phyloP scores from a whole-genome alignment of 257 asterid genomes.

The Solanum sitiens region DNA sequence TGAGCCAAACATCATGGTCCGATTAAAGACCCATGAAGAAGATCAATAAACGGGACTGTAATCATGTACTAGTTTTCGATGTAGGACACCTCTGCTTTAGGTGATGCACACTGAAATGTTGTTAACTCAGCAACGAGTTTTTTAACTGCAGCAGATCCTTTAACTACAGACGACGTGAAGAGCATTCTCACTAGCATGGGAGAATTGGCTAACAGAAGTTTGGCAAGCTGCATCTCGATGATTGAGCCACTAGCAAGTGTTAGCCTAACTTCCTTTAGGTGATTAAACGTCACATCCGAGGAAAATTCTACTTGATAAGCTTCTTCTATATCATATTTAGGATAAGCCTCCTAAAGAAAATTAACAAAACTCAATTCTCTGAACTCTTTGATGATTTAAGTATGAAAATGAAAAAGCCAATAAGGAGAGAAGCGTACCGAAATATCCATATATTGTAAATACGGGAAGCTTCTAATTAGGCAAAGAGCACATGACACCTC shows the following conservation, averaged over 20 bases:
- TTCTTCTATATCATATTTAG: neutral
- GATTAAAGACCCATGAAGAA: neutral
- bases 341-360: neutral
- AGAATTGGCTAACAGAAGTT: neutral
- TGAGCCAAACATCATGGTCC: neutral
- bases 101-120: neutral
- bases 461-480: neutral
- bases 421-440: neutral
- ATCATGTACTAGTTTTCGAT: neutral
- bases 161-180: neutral
- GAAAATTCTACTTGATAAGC: neutral
- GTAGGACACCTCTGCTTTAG: neutral
- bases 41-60: neutral
- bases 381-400: neutral
- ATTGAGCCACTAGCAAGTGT: neutral
- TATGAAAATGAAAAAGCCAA: neutral
- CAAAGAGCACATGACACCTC: neutral
- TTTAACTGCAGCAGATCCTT: neutral
- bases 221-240: neutral
- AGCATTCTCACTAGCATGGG: neutral
- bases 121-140: neutral
- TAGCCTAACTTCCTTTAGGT: neutral
- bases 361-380: neutral
- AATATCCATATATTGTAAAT: neutral
- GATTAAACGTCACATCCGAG: neutral